Conservation (phyloP, 805 yeast genomes). For the Cyberlindnera subsufficiens region DNA sequence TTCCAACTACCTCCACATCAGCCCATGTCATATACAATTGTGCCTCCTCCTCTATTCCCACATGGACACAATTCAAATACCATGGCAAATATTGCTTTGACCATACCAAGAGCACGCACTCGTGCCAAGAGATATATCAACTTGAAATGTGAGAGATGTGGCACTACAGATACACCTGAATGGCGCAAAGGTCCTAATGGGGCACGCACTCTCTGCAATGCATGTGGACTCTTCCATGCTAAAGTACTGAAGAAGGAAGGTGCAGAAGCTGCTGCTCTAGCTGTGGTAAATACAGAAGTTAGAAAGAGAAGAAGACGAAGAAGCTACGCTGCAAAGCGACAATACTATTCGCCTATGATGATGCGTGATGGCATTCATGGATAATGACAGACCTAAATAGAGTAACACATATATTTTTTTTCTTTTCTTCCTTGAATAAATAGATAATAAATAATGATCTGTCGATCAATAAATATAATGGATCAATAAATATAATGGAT, state of each 20-base stretch:
- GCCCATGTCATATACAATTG: background rate
- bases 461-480: background rate
- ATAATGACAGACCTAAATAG: no score
- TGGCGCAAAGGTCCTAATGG: conserved; percentile 85
- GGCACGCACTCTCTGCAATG: conserved; percentile 70
- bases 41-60: no score
- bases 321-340: no score
- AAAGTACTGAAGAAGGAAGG: conserved; percentile 49
- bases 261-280: conserved; percentile 21
- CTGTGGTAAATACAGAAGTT: no score
- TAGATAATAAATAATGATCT: conserved; percentile 4
- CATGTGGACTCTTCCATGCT: conserved; percentile 74
- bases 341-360: no score
- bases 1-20: no score
- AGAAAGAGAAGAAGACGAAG: no score
- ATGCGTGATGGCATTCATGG: no score
- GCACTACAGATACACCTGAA: conserved; percentile 63
- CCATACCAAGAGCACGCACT: conserved; percentile 3
- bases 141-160: conserved; percentile 40
- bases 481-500: no score
- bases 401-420: no score
- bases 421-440: background rate
- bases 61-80: background rate
- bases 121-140: conserved; percentile 2
- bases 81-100: background rate